Evolutionary conservation across 306 rosid species (phyloP).

Genomic region (Rubus parviflorus): DNA sequence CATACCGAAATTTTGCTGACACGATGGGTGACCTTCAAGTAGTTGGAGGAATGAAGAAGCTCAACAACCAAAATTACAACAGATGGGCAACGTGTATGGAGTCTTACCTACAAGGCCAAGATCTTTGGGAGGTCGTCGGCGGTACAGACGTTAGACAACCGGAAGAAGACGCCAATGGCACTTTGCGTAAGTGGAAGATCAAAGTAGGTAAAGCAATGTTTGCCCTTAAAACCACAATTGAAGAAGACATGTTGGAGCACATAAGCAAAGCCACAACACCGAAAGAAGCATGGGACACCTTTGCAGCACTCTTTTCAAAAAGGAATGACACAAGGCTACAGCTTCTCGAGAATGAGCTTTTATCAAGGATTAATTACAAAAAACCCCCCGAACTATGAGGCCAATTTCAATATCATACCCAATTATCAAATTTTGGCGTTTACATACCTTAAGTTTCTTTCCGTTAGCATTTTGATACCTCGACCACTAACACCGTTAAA

Average conservation of each 20-base stretch:
- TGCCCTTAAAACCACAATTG: not conserved
- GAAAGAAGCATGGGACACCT: conserved; percentile 8
- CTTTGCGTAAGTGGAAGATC: conserved; percentile 1
- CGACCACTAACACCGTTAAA: no score
- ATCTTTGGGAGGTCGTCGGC: conserved; percentile 7
- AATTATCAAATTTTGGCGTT: no score
- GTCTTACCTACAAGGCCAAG: conserved; percentile 8
- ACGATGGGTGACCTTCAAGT: conserved; percentile 9
- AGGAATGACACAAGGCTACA: not conserved
- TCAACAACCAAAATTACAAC: conserved; percentile 1
- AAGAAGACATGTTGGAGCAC: conserved; percentile 15
- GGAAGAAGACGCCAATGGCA: not conserved
- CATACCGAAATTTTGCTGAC: not conserved
- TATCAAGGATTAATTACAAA: no score
- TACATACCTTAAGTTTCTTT: no score
- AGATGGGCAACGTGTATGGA: not conserved
- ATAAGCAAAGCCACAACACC: not conserved
- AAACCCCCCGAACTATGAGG: no score
- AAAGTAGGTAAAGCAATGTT: conserved; percentile 10
- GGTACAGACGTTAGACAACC: not conserved
- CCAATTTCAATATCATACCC: no score
- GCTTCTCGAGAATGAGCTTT: not conserved
- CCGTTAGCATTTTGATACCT: no score
- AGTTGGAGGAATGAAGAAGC: conserved; percentile 7
- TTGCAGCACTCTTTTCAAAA: not conserved